Conservation (phyloP, 2,329 filamentous ascomycete species). For the Paracorniculantispora psalliotae region DNA sequence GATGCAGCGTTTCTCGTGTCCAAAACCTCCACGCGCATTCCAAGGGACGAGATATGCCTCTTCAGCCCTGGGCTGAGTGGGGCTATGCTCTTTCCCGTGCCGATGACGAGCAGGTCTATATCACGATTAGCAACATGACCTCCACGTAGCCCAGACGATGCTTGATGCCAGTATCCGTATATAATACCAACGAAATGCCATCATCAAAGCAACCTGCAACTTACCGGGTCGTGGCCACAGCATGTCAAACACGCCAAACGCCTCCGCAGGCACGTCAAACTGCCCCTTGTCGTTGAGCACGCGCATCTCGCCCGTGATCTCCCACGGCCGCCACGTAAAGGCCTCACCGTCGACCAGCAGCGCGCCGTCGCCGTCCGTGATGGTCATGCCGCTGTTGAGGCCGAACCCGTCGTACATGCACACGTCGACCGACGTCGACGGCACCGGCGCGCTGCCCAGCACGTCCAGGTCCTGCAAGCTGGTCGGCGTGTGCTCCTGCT, state of each 20-base stretch:
- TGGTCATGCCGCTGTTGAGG: slow-evolving; percentile 72
- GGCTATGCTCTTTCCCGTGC: slow-evolving; percentile 69
- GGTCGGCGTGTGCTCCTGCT: slow-evolving; percentile 35
- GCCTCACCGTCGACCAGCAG: slow-evolving; percentile 82
- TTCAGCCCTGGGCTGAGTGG: slow-evolving; percentile 74
- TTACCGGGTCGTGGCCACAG: slow-evolving; percentile 86
- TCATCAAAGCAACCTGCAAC: background rate
- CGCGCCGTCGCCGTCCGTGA: slow-evolving; percentile 65
- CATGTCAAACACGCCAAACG: slow-evolving; percentile 70
- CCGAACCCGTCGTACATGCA: slow-evolving; percentile 81
- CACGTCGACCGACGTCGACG: slow-evolving; percentile 77
- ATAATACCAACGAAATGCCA: too few relatives aligned
- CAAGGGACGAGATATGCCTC: slow-evolving; percentile 66
- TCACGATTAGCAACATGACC: background rate
- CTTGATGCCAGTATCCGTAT: too few relatives aligned
- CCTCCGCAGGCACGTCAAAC: slow-evolving; percentile 66
- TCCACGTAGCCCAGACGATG: too few relatives aligned
- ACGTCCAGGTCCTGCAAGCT: slow-evolving; percentile 77
- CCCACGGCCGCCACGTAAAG: slow-evolving; percentile 85
- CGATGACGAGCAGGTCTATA: slow-evolving; percentile 81
- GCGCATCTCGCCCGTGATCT: slow-evolving; percentile 37
- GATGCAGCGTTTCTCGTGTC: slow-evolving; percentile 92
- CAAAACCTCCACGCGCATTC: slow-evolving; percentile 80
- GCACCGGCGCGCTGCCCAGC: slow-evolving; percentile 66
- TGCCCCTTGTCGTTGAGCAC: slow-evolving; percentile 74